A percentile compares a stretch with the other conserved stretches of the same genome.
Evolutionary conservation across 2,329 filamentous ascomycete genomes (phyloP).

Genomic region (Scortechinia acanthostroma): DNA sequence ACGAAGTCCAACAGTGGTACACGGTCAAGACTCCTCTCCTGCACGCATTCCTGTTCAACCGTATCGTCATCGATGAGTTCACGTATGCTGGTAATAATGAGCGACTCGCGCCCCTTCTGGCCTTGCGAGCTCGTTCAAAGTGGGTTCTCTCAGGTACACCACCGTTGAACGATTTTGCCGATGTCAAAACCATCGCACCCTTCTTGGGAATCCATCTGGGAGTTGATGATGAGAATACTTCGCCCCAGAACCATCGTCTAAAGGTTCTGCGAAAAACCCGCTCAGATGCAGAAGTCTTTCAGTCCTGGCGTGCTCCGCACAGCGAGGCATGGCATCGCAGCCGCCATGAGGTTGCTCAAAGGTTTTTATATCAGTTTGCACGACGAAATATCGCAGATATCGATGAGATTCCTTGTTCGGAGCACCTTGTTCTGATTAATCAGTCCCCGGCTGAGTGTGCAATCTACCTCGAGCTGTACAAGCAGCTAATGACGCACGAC

Average conservation of each 20-base stretch:
- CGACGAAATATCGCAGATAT: constrained; percentile 30
- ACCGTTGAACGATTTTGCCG: constrained; percentile 43
- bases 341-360: constrained; percentile 40
- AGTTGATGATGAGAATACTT: constrained; percentile 31
- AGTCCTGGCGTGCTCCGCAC: constrained; percentile 35
- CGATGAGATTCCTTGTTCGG: constrained; percentile 30
- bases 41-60: constrained; percentile 52
- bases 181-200: constrained; percentile 48
- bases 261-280: constrained; percentile 6
- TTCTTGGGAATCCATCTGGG: constrained; percentile 47
- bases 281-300: constrained; percentile 42
- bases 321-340: constrained; percentile 41
- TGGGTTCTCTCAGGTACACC: constrained; percentile 63
- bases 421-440: constrained; percentile 30
- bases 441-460: constrained; percentile 37
- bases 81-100: constrained; percentile 38
- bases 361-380: constrained; percentile 36
- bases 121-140: constrained; percentile 8
- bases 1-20: constrained; percentile 13
- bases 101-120: not conserved
- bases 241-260: not conserved
- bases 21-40: constrained; percentile 27
- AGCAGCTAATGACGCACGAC: constrained; percentile 39
- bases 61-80: constrained; percentile 59
- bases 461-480: constrained; percentile 44